A percentile compares a stretch with the other conserved stretches of the same genome.
Conservation (phyloP, 345 rosid species). For the Garcia nutans region DNA sequence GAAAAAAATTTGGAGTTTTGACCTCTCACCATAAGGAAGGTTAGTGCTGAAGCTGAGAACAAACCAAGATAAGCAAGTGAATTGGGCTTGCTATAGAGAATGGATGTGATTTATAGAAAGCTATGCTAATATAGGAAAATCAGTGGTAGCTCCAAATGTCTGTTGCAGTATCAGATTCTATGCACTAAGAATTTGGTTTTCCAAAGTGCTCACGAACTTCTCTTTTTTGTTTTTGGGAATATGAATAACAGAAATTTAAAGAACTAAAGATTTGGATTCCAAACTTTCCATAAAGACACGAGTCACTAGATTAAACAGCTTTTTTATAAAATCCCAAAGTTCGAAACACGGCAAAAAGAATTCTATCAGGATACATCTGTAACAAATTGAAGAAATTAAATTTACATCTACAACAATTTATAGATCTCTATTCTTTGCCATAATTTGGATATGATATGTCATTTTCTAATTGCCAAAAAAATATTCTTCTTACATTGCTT, state of each 20-base stretch:
- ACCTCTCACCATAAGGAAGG: slow-evolving; percentile 9
- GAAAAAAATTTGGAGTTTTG: neutral
- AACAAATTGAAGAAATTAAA: too few species aligned
- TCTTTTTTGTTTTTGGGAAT: too few species aligned
- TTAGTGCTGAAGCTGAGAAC: neutral
- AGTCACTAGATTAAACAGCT: too few species aligned
- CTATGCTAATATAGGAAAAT: slow-evolving; percentile 9
- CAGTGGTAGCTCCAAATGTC: neutral
- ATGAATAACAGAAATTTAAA: too few species aligned
- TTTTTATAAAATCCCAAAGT: neutral
- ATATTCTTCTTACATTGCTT: too few species aligned
- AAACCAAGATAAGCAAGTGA: neutral
- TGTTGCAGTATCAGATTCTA: slow-evolving; percentile 26
- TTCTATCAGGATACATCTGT: too few species aligned
- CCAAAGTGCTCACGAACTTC: neutral
- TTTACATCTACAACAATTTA: too few species aligned
- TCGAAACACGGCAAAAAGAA: too few species aligned
- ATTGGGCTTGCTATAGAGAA: neutral
- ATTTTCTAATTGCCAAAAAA: too few species aligned
- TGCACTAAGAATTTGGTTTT: slow-evolving; percentile 16
- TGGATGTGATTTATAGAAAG: neutral
- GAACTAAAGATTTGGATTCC: neutral
- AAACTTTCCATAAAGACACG: neutral
- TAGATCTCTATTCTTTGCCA: too few species aligned
- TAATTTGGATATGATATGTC: too few species aligned